These are phyloP conservation scores for Fragosphaeria purpurea DNA, from an alignment of 2,329 filamentous ascomycete genomes.

Conservation along the genomic window DNA sequence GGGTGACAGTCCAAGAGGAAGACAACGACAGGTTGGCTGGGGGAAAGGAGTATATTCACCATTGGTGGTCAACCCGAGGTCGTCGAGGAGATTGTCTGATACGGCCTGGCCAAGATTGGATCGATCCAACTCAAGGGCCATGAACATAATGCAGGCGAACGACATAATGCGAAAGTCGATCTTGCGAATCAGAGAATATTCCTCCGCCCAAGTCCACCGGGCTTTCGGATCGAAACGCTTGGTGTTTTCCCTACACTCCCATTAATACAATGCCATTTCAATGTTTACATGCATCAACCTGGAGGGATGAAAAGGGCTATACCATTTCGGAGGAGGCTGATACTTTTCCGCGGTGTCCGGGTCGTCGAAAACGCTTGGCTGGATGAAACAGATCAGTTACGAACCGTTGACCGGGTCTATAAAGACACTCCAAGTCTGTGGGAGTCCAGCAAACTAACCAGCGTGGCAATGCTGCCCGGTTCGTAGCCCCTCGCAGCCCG, in stretches of 20 bases:
- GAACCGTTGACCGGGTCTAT: too few relatives aligned
- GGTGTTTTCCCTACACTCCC: conserved; percentile 21
- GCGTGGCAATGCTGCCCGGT: too few relatives aligned
- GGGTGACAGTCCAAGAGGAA: too few relatives aligned
- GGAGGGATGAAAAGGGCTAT: too few relatives aligned
- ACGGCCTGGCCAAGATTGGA: conserved; percentile 36
- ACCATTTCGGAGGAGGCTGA: conserved; percentile 13
- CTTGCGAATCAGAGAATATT: conserved; percentile 31
- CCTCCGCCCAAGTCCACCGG: conserved; percentile 30
- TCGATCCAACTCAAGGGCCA: conserved; percentile 38
- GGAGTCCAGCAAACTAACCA: too few relatives aligned
- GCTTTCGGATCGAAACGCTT: conserved; percentile 37
- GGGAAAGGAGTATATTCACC: conserved; percentile 17
- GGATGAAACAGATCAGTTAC: conserved; percentile 6
- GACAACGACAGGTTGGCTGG: not conserved
- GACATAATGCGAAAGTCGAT: conserved; percentile 31
- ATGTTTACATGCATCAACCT: not conserved
- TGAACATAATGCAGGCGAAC: conserved; percentile 37
- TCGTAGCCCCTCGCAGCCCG: too few relatives aligned
- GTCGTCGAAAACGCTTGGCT: conserved; percentile 28
- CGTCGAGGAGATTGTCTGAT: conserved; percentile 35
- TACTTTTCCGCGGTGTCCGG: conserved; percentile 25
- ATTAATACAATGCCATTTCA: not conserved
- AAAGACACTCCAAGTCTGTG: too few relatives aligned
- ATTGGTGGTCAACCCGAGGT: conserved; percentile 32